Conservation (phyloP, 352 stramenopile species). For the Phytopythium mirpurense region DNA sequence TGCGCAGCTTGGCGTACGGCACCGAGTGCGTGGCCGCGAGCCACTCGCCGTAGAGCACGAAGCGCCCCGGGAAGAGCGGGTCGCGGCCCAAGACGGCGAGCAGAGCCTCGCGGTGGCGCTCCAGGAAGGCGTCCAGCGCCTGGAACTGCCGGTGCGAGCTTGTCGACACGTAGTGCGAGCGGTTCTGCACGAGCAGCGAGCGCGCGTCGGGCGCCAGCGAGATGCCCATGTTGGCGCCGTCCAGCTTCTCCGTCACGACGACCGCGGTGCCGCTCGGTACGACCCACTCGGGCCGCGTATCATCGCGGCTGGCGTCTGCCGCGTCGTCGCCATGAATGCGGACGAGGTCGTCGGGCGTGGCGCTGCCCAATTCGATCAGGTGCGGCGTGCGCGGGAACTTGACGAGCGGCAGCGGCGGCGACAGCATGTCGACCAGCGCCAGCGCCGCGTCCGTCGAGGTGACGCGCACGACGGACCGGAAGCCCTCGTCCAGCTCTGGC, state of each 20-base stretch:
- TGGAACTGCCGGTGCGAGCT: slow-evolving; percentile 63
- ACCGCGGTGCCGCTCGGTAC: slow-evolving; percentile 17
- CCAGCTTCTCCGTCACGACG: slow-evolving; percentile 78
- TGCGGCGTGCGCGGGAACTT: slow-evolving; percentile 64
- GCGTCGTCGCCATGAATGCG: not conserved
- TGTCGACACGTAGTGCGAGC: slow-evolving; percentile 59
- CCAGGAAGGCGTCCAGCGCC: slow-evolving; percentile 54
- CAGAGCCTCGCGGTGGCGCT: slow-evolving; percentile 30
- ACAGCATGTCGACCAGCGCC: slow-evolving; percentile 25
- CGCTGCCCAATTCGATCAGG: slow-evolving; percentile 48
- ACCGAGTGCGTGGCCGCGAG: slow-evolving; percentile 76
- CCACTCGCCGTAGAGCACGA: slow-evolving; percentile 84
- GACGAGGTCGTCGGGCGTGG: slow-evolving; percentile 52
- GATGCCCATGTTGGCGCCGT: slow-evolving; percentile 83
- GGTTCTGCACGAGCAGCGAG: slow-evolving; percentile 68
- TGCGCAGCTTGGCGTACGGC: slow-evolving; percentile 56
- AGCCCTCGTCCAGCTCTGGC: slow-evolving; percentile 40
- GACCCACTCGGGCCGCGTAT: not conserved
- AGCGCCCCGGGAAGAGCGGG: slow-evolving; percentile 49
- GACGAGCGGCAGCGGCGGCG: slow-evolving; percentile 33
- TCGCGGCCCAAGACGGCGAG: slow-evolving; percentile 39
- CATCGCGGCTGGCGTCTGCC: not conserved
- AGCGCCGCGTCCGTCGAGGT: slow-evolving; percentile 43
- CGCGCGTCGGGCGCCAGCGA: slow-evolving; percentile 41
- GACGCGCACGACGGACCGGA: slow-evolving; percentile 40